These are phyloP conservation scores for Aristolochia contorta DNA, from an alignment of 164 flowering plant species.

Conservation along the genomic window DNA sequence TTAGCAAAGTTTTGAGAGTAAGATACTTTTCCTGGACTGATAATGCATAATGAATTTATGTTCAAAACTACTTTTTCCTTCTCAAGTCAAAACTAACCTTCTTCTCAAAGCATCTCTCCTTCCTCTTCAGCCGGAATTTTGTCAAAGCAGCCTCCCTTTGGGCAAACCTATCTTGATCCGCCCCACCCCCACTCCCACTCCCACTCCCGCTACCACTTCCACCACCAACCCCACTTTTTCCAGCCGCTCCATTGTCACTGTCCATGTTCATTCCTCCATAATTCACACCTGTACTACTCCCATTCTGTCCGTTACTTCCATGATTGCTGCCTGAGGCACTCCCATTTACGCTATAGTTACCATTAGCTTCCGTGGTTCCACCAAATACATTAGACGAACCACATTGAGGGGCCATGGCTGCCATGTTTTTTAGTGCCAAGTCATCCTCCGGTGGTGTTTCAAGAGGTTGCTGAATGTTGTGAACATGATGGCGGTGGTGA, in stretches of 20 bases:
- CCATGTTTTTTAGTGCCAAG: conserved; percentile 26
- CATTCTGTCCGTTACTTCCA: conserved; percentile 62
- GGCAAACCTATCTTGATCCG: conserved; percentile 42
- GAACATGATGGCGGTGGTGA: conserved; percentile 47
- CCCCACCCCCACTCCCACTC: conserved; percentile 25
- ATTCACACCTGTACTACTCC: conserved; percentile 39
- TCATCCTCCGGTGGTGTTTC: conserved; percentile 28
- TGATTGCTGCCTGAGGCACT: conserved; percentile 67
- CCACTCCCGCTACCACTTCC: conserved; percentile 32
- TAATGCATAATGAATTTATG: no score
- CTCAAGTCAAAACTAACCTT: conserved; percentile 33
- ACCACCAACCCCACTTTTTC: conserved; percentile 29
- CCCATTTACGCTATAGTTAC: conserved; percentile 48
- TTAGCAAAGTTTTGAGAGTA: no score
- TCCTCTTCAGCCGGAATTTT: conserved; percentile 75
- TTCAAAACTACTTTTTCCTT: no score
- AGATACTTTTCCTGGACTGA: no score
- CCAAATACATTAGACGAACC: conserved; percentile 47
- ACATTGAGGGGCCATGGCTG: conserved; percentile 31
- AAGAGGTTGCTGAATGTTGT: conserved; percentile 19
- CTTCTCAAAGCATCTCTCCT: conserved; percentile 75
- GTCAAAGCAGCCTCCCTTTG: conserved; percentile 72
- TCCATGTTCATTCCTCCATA: conserved; percentile 30
- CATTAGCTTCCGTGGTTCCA: conserved; percentile 30
- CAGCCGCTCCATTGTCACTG: conserved; percentile 35